phyloP scores from a whole-genome alignment of 2,329 filamentous ascomycete species.

The Sporothrix schenckii region DNA sequence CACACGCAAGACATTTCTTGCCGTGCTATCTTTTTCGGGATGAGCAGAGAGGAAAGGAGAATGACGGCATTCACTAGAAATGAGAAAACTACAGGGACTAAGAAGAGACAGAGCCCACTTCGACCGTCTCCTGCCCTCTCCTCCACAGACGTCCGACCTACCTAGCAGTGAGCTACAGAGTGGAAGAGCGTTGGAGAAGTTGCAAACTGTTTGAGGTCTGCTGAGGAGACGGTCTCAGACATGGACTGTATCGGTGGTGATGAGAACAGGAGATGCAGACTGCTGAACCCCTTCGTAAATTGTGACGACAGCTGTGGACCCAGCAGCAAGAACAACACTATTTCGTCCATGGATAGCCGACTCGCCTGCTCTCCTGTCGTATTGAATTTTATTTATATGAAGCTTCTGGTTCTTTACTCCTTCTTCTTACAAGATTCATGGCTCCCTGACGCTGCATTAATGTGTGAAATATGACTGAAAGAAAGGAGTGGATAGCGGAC shows the following conservation, averaged over 20 bases:
- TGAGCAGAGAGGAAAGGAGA: not conserved
- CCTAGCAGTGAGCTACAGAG: not conserved
- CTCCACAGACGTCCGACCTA: not conserved
- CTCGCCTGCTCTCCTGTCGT: not conserved
- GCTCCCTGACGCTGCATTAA: not conserved
- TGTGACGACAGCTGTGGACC: not conserved
- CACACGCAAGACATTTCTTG: not conserved
- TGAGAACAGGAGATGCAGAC: not conserved
- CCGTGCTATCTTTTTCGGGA: not conserved
- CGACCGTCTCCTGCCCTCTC: not conserved
- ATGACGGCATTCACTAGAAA: not conserved
- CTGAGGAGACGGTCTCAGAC: slow-evolving; percentile 4
- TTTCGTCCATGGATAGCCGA: not conserved
- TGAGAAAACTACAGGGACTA: slow-evolving; percentile 7
- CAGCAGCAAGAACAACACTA: too few species aligned
- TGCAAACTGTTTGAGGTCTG: not conserved
- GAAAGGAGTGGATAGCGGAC: not conserved
- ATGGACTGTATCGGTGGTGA: not conserved
- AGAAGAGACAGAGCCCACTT: not conserved
- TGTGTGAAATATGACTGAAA: not conserved
- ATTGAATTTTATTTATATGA: not conserved
- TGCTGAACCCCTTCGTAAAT: not conserved
- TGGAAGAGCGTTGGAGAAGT: not conserved
- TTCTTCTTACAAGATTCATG: not conserved
- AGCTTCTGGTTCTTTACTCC: not conserved